Conservation (phyloP, 129 eudicot species). For the Helianthus tuberosus region DNA sequence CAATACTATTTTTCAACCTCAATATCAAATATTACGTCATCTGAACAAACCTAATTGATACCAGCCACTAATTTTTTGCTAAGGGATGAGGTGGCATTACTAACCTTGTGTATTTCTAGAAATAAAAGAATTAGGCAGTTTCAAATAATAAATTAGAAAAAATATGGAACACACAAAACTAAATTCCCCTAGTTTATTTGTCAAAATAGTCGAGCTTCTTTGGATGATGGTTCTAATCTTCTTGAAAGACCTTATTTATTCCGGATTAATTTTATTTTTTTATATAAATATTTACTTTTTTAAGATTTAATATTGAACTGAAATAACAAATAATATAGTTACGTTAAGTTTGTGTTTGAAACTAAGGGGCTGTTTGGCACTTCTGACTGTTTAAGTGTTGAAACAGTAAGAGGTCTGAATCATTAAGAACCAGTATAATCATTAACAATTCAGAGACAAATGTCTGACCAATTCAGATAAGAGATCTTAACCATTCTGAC, state of each 20-base stretch:
- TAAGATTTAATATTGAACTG: no score
- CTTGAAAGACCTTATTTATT: not conserved
- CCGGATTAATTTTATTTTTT: not conserved
- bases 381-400: no score
- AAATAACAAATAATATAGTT: not conserved
- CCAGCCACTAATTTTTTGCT: constrained; percentile 21
- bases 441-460: no score
- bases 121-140: constrained; percentile 2
- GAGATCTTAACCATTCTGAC: no score
- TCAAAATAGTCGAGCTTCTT: constrained; percentile 27
- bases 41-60: not conserved
- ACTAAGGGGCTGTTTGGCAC: no score
- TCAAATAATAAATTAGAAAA: not conserved
- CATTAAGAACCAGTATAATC: no score
- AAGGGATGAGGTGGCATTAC: constrained; percentile 32
- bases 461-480: no score
- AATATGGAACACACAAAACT: constrained; percentile 1
- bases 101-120: constrained; percentile 17
- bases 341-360: not conserved
- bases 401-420: no score
- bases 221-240: not conserved
- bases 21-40: not conserved
- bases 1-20: not conserved
- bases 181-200: constrained; percentile 13
- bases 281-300: not conserved